Base-by-base conservation (phyloP, 2,329 filamentous ascomycete species). In the Penicillium sclerotigenum region DNA sequence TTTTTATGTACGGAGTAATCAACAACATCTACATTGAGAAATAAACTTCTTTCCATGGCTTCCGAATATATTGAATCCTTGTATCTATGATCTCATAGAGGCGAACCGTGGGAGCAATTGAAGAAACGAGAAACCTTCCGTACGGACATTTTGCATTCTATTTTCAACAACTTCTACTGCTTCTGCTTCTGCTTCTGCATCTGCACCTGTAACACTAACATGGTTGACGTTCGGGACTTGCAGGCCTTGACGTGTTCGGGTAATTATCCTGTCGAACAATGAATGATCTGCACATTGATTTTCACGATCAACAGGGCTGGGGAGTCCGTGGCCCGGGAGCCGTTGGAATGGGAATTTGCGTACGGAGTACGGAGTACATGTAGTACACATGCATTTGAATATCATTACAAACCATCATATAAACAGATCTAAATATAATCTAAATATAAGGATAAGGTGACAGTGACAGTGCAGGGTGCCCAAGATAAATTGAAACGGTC, bases 391-490 rank as follows among this genome's bases (percentile, higher is more conserved):
- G 22, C 14, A 43, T 22, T 28, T 45, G 20, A 31, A 46, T 33
- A 46, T 46, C n/a, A n/a, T n/a, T n/a, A n/a, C n/a, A n/a, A n/a
- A n/a, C n/a, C n/a, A n/a, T n/a, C n/a, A n/a, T n/a, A n/a, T n/a
- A n/a, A n/a, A n/a, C n/a, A n/a, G n/a, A n/a, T n/a, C n/a, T n/a
- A n/a, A n/a, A 34, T 29, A 29, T 31, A 36, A 34, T 31, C 28
- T 45, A 46, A 46, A 46, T 22, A 33, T 46, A 22, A 20, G 3
- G 9, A 22, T 6, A 40, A 13, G 22, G 16, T 34, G 59, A 58
- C n/a, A 68, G 69, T 71, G 38, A 66, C 69, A 71, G 64, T 68
- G 69, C 68, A 71, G 67, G 65, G 66, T 64, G 28, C 26, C 41
- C 40, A 18, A 43, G 16, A 33, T 41, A 14, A 29, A n/a, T n/a